Evolutionary conservation across 805 yeast genomes (phyloP).

Genomic region (Lachancea nothofagi): DNA sequence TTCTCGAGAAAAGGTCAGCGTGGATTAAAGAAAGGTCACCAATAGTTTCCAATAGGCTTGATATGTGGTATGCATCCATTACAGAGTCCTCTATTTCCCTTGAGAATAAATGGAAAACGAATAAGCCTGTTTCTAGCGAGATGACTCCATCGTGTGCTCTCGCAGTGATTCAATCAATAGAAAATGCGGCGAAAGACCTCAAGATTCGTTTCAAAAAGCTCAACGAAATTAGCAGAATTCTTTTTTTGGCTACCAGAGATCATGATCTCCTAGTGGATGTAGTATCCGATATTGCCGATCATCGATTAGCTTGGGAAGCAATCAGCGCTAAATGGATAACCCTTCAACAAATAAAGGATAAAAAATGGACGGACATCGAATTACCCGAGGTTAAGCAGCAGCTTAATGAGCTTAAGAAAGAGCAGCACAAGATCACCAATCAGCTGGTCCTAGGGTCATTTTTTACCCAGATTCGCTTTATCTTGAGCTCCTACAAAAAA

Average conservation of each 20-base stretch:
- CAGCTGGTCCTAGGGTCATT: slow-evolving; percentile 1
- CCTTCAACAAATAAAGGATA: slow-evolving; percentile 4
- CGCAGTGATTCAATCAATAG: neutral
- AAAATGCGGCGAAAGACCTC: neutral
- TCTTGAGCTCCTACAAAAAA: neutral
- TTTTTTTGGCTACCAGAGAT: neutral
- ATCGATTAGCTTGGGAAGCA: slow-evolving; percentile 10
- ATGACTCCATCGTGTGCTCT: slow-evolving; percentile 43
- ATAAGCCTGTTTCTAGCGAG: slow-evolving; percentile 43
- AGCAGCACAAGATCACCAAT: neutral
- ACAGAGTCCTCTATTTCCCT: slow-evolving; percentile 31
- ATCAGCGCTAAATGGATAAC: slow-evolving; percentile 10
- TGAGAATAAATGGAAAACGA: slow-evolving; percentile 42
- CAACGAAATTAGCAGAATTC: neutral
- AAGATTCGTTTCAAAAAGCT: neutral
- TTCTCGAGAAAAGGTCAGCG: slow-evolving; percentile 33
- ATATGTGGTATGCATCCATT: slow-evolving; percentile 37
- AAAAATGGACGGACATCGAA: slow-evolving; percentile 11
- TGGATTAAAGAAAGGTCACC: slow-evolving; percentile 40
- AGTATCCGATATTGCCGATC: slow-evolving; percentile 11
- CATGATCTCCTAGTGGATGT: neutral
- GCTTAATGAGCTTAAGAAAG: neutral
- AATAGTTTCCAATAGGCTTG: slow-evolving; percentile 39
- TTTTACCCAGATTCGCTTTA: neutral
- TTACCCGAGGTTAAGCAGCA: neutral